A percentile compares a stretch with the other conserved stretches of the same genome.
These are phyloP conservation scores for Dipodascus geniculatus DNA, from an alignment of 805 yeast species.

Conservation along the genomic window DNA sequence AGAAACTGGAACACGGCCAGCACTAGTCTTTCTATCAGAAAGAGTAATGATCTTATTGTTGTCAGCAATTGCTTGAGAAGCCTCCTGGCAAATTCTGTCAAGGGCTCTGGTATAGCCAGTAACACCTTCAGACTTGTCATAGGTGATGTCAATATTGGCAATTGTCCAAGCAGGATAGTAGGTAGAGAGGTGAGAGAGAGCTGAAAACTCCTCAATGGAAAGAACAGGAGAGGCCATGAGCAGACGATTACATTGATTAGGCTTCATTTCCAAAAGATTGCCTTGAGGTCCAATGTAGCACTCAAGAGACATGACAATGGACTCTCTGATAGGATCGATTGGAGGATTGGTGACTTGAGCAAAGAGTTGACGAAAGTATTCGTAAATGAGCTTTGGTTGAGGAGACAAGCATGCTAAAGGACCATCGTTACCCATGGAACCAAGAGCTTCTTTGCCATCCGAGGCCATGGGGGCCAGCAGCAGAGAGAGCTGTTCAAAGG, in stretches of 20 bases:
- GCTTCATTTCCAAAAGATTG: constrained; percentile 82
- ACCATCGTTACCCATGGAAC: constrained; percentile 97
- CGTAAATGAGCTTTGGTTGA: constrained; percentile 83
- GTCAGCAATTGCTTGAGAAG: constrained; percentile 71
- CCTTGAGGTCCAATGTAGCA: constrained; percentile 99
- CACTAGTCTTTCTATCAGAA: constrained; percentile 54
- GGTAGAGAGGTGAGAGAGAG: constrained; percentile 57
- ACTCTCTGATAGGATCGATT: constrained; percentile 94
- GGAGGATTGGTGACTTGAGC: constrained; percentile 99
- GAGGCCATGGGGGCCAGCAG: constrained; percentile 88
- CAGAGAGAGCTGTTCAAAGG: constrained; percentile 81
- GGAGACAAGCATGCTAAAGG: constrained; percentile 91
- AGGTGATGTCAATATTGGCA: constrained; percentile 77
- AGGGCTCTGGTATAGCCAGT: constrained; percentile 76
- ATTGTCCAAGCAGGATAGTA: constrained; percentile 84
- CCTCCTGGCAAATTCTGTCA: constrained; percentile 78
- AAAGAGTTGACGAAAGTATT: constrained; percentile 89
- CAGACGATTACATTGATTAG: constrained; percentile 84
- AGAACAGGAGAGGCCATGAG: constrained; percentile 74
- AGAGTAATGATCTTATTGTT: constrained; percentile 65
- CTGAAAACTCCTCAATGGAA: constrained; percentile 58
- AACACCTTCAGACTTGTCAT: constrained; percentile 69
- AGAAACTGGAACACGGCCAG: constrained; percentile 65
- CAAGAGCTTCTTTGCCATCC: constrained; percentile 86
- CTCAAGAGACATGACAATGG: constrained; percentile 92